Evolutionary conservation across 2,329 filamentous ascomycete species (phyloP).

Genomic region (Botryosphaeria agaves): DNA sequence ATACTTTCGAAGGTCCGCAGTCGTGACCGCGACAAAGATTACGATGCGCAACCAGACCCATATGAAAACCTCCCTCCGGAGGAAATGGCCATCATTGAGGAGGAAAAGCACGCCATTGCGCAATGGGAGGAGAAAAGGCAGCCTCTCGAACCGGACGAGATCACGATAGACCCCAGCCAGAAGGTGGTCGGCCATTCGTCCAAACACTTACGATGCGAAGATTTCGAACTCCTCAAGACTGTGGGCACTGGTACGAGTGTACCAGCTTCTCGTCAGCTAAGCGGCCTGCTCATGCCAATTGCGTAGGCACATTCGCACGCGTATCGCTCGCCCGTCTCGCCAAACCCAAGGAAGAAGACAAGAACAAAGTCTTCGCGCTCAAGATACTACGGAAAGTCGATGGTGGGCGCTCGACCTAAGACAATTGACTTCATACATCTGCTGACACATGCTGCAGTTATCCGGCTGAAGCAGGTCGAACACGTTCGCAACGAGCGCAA

Average conservation of each 20-base stretch:
- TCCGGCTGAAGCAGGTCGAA: slow-evolving; percentile 72
- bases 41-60: no score
- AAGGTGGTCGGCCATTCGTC: slow-evolving; percentile 30
- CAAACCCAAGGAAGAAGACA: slow-evolving; percentile 31
- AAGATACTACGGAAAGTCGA: slow-evolving; percentile 55
- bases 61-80: no score
- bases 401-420: slow-evolving; percentile 23
- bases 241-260: slow-evolving; percentile 48
- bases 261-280: slow-evolving; percentile 1
- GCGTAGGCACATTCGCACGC: slow-evolving; percentile 58
- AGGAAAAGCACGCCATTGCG: slow-evolving; percentile 27
- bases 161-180: slow-evolving; percentile 22
- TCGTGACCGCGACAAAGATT: no score
- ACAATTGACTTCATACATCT: slow-evolving; percentile 3
- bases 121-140: slow-evolving; percentile 28
- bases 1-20: slow-evolving; percentile 7
- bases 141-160: slow-evolving; percentile 24
- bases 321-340: slow-evolving; percentile 61
- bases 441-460: slow-evolving; percentile 35
- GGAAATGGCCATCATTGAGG: slow-evolving; percentile 21
- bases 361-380: slow-evolving; percentile 56
- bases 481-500: slow-evolving; percentile 72
- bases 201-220: slow-evolving; percentile 29
- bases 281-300: not conserved
- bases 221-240: slow-evolving; percentile 60